Base-by-base conservation (phyloP, 2,329 filamentous ascomycete species). In the Curvularia spicifera region DNA sequence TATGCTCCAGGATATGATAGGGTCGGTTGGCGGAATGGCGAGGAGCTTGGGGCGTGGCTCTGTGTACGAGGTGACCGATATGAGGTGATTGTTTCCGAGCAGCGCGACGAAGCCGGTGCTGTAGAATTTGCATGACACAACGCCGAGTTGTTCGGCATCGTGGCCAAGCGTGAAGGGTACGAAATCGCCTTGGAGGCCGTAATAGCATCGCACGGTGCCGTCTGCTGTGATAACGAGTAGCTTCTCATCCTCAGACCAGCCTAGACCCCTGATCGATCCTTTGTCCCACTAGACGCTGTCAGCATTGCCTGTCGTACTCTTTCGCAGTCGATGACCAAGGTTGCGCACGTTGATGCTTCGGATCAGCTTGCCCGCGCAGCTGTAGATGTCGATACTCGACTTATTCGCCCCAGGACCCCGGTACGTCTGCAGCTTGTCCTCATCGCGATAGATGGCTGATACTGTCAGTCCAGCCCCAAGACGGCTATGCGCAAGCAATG, bases 191-290 rank as follows among this genome's bases (percentile, higher is more conserved):
- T 97, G 91, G n/a, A 99, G 81, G 71, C 95, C 91, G 75, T 93
- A 88, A 73, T 93, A 97, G 76, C 92, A 95, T 59, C 93, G 85
- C 43, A 98, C 94, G 1, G 88, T 94, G 24, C 95, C 95, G 72
- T 99, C 94, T 52, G 90, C 86, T 9, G 93, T 91, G 51, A 98
- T 88, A 0, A 97, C 90, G 4, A 99, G 81, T 46, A 99, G 84
- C 73, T 91, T 90, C 82, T 99, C 95, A 65, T 97, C 92, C 71
- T 97, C 94, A 20, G 93, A 97, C 95, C 95, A 99, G 33, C 95
- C 95, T 20, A 99, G 83, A 1, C 91, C 93, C 76, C 89, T 90
- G 72, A 99, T 91, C 3, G 88, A 82, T 45, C 91, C 91, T 78
- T 93, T 91, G 70, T 98, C 94, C 93, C 94, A 98, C 75, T 90